Percentiles rank a stretch among this genome's conserved stretches.
phyloP scores from a whole-genome alignment of 148 eudicot species.

The Cornus suecica region DNA sequence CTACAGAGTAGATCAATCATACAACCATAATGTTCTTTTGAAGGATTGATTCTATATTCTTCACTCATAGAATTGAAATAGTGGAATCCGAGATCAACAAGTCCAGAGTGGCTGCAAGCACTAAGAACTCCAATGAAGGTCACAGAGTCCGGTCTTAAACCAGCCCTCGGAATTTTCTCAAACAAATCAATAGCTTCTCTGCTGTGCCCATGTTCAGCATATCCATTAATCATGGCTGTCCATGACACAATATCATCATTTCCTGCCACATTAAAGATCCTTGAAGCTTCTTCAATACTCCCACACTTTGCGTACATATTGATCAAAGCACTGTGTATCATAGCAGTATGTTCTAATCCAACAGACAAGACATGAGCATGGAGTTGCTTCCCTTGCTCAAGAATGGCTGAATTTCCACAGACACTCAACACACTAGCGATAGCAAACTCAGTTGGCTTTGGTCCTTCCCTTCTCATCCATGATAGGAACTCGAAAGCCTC shows the following conservation, averaged over 20 bases:
- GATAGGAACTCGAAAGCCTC: slow-evolving; percentile 65
- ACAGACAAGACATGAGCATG: slow-evolving; percentile 64
- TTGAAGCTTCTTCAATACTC: slow-evolving; percentile 62
- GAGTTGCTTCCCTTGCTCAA: slow-evolving; percentile 81
- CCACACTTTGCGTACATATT: slow-evolving; percentile 92
- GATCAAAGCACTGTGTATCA: slow-evolving; percentile 67
- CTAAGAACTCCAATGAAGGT: slow-evolving; percentile 84
- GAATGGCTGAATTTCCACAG: slow-evolving; percentile 72
- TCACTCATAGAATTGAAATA: slow-evolving; percentile 57
- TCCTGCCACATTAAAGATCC: slow-evolving; percentile 30
- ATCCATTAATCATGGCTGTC: slow-evolving; percentile 95
- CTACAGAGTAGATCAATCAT: slow-evolving; percentile 86
- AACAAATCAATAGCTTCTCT: slow-evolving; percentile 71
- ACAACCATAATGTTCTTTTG: slow-evolving; percentile 87
- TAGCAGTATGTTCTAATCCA: slow-evolving; percentile 58
- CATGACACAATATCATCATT: slow-evolving; percentile 66
- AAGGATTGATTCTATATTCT: slow-evolving; percentile 50
- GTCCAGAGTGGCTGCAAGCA: slow-evolving; percentile 91
- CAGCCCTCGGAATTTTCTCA: slow-evolving; percentile 43
- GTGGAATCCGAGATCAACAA: slow-evolving; percentile 61
- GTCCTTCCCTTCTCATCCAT: slow-evolving; percentile 77
- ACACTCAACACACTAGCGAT: slow-evolving; percentile 69
- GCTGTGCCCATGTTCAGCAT: slow-evolving; percentile 81
- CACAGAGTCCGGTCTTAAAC: slow-evolving; percentile 75
- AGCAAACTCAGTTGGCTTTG: slow-evolving; percentile 71